Percentiles rank a stretch among this genome's conserved stretches.
Conservation (phyloP, 2,329 filamentous ascomycete genomes). For the Ophiostoma pallidulum region DNA sequence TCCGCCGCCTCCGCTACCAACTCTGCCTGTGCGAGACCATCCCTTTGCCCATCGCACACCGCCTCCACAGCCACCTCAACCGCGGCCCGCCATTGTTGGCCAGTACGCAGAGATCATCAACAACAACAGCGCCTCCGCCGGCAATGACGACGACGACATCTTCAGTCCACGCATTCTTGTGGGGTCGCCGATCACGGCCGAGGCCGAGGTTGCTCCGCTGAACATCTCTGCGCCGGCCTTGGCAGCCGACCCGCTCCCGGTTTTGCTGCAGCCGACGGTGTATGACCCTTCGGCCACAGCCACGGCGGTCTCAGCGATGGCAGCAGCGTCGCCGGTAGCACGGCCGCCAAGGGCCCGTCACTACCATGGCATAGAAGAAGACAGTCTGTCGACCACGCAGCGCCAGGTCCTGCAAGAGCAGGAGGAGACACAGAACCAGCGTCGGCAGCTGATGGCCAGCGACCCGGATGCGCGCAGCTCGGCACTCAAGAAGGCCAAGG, state of each 20-base stretch:
- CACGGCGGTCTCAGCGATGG: neutral
- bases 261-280: conserved; percentile 46
- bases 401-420: conserved; percentile 40
- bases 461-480: conserved; percentile 45
- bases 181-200: conserved; percentile 10
- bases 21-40: conserved; percentile 6
- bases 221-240: conserved; percentile 43
- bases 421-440: conserved; percentile 44
- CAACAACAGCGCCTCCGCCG: too few relatives aligned
- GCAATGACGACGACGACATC: conserved; percentile 13
- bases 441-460: conserved; percentile 35
- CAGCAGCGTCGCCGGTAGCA: too few relatives aligned
- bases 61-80: conserved; percentile 12
- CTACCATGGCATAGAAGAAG: conserved; percentile 21
- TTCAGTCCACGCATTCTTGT: conserved; percentile 16
- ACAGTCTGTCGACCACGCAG: conserved; percentile 47
- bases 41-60: conserved; percentile 15
- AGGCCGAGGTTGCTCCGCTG: conserved; percentile 16
- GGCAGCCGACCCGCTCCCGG: conserved; percentile 37
- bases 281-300: conserved; percentile 37
- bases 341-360: conserved; percentile 12
- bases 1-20: neutral
- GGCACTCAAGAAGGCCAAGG: conserved; percentile 49
- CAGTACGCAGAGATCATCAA: neutral
- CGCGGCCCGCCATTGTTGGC: conserved; percentile 2